A percentile compares a stretch with the other conserved stretches of the same genome.
These are phyloP conservation scores for Chamaenerion angustifolium DNA, from an alignment of 345 rosid genomes.

Conservation along the genomic window DNA sequence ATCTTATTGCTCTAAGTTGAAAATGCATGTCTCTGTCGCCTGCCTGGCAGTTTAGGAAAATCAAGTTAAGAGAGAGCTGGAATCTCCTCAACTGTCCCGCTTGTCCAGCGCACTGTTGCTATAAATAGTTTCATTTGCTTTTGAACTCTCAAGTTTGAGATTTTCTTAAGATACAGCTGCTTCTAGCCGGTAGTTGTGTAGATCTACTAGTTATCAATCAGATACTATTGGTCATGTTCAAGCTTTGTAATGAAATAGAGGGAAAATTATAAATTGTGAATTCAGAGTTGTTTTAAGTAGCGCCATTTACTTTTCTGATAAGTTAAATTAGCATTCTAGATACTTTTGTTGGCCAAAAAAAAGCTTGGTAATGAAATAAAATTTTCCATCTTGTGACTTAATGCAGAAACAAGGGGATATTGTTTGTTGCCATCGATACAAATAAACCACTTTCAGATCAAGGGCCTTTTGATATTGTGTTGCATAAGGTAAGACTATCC, in stretches of 20 bases:
- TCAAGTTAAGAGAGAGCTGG: not conserved
- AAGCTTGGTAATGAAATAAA: too few relatives aligned
- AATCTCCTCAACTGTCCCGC: constrained; percentile 2
- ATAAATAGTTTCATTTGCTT: constrained; percentile 3
- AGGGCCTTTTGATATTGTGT: constrained; percentile 70
- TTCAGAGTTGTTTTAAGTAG: too few relatives aligned
- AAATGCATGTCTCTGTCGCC: constrained; percentile 12
- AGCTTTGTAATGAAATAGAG: too few relatives aligned
- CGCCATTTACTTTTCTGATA: too few relatives aligned
- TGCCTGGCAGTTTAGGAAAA: constrained; percentile 7
- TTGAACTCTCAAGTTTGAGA: not conserved
- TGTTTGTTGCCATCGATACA: constrained; percentile 64
- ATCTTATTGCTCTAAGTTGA: constrained; percentile 1
- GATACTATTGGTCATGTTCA: too few relatives aligned
- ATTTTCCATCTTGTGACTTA: too few relatives aligned
- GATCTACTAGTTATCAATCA: too few relatives aligned
- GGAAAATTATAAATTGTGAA: too few relatives aligned
- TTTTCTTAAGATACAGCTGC: not conserved
- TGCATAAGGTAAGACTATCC: constrained; percentile 45
- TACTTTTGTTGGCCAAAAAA: too few relatives aligned
- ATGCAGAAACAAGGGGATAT: constrained; percentile 30
- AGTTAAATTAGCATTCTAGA: too few relatives aligned
- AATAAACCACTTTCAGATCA: constrained; percentile 60
- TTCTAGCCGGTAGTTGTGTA: not conserved
- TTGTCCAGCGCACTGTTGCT: constrained; percentile 3